phyloP scores from a whole-genome alignment of 73 alveolate genomes.

The Paramecium primaurelia region DNA sequence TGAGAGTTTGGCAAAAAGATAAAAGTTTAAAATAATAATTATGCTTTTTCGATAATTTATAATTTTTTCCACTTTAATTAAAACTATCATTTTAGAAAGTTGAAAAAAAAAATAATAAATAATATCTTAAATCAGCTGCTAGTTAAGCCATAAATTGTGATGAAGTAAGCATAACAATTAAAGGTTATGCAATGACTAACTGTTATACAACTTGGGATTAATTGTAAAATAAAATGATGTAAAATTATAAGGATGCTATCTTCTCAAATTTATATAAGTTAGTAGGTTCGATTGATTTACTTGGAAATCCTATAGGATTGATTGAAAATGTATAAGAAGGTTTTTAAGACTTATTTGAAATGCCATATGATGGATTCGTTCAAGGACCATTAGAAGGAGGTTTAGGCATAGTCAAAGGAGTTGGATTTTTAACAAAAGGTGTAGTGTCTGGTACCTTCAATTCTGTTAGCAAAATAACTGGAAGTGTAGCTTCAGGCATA shows the following conservation, averaged over 20 bases:
- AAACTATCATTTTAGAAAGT: neutral
- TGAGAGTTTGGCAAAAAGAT: neutral
- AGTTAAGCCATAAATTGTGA: conserved; percentile 40
- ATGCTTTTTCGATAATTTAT: neutral
- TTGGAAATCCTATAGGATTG: conserved; percentile 83
- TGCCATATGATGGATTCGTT: conserved; percentile 81
- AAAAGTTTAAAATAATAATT: neutral
- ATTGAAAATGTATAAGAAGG: conserved; percentile 79
- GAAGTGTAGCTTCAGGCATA: conserved; percentile 84
- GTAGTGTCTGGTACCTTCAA: conserved; percentile 80
- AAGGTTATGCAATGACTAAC: neutral
- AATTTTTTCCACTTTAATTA: neutral
- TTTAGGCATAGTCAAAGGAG: conserved; percentile 75
- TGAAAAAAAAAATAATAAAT: neutral
- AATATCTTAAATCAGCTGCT: conserved; percentile 39
- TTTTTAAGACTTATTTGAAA: conserved; percentile 72
- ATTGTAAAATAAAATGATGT: neutral
- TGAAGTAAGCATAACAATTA: neutral
- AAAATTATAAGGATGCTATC: conserved; percentile 1
- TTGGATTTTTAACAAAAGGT: conserved; percentile 72
- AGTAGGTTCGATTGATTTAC: neutral
- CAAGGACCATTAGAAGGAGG: conserved; percentile 81
- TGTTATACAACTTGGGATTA: neutral
- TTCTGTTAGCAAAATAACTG: conserved; percentile 79
- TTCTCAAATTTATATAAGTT: neutral